Base-by-base conservation (phyloP, 495 filamentous ascomycete genomes). In the Neurospora hispaniola region DNA sequence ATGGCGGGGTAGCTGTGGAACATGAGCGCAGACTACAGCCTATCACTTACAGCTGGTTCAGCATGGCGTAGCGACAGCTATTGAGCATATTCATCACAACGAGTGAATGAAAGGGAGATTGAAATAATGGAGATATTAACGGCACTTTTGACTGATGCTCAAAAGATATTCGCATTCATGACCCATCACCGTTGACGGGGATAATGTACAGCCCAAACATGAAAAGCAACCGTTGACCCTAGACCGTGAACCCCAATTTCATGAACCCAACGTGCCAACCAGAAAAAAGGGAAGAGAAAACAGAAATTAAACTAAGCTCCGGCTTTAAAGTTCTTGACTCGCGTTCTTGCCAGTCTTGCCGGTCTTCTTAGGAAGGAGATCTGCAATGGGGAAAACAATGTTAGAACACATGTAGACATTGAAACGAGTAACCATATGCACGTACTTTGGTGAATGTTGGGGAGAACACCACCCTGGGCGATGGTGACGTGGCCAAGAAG, bases 401-500 rank as follows among this genome's bases (percentile, higher is more conserved):
- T 92, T 84, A 91, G 88, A 74, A 54, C 39, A 54, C 39, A 69
- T 8, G 31, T 2, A 4, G 4, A 12, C 41, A 10, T 4, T 14
- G 31, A 54, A 38, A 27, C 5, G 27, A 70, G 39, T 18, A 35
- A 70, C 46, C 10, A n/a, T 0, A 54, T n/a, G 44, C 44, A 89
- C 94, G 76, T 88, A 97, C 94, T 98, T 84, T 96, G 93, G 88
- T 98, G 94, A 76, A 97, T 97, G 89, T 97, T 97, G 82, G 96
- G 96, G 71, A 99, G 89, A 76, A 99, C 96, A 97, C 96, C 96
- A 87, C 96, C 96, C 86, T 98, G 96, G 80, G 96, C 96, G 79
- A 99, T 99, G 81, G 96, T 99, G 86, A 98, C 96, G 82, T 98
- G 96, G 72, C 96, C 96, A 71, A 99, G 88, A 69, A 99, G 94